A percentile compares a stretch with the other conserved stretches of the same genome.
These are phyloP conservation scores for Nepenthes mirabilis DNA, from an alignment of 148 eudicot genomes.

Conservation along the genomic window DNA sequence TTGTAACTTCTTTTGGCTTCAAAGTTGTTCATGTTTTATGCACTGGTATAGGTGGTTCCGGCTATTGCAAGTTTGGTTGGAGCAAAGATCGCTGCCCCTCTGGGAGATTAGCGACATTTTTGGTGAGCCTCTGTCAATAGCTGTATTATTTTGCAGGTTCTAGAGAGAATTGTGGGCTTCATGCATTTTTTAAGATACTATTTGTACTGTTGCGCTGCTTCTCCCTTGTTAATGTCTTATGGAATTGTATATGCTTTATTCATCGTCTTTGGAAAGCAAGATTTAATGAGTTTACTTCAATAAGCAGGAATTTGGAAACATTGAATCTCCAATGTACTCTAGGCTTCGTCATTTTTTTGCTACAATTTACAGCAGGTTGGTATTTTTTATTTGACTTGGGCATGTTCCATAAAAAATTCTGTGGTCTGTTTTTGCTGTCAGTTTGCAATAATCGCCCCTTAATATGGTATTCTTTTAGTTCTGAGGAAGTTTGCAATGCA, in stretches of 20 bases:
- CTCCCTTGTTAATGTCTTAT: not conserved
- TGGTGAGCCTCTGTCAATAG: slow-evolving; percentile 32
- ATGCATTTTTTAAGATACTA: not conserved
- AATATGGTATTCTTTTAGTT: not conserved
- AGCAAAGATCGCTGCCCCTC: slow-evolving; percentile 72
- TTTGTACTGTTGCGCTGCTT: too few species aligned
- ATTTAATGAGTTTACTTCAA: not conserved
- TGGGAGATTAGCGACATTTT: slow-evolving; percentile 67
- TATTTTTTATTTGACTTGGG: not conserved
- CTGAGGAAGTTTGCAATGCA: too few species aligned
- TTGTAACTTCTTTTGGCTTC: not conserved
- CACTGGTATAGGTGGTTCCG: slow-evolving; percentile 59
- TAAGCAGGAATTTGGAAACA: slow-evolving; percentile 87
- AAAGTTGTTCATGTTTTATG: not conserved
- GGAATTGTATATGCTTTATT: not conserved
- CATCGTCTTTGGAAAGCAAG: not conserved
- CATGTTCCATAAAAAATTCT: not conserved
- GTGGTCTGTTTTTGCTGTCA: not conserved
- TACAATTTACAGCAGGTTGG: slow-evolving; percentile 68
- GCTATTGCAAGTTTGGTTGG: slow-evolving; percentile 95
- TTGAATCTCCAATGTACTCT: slow-evolving; percentile 73
- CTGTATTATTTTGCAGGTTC: not conserved
- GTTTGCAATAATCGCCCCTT: not conserved
- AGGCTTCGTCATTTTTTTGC: slow-evolving; percentile 63
- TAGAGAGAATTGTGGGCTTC: not conserved